Percentiles rank a stretch among this genome's conserved stretches.
Evolutionary conservation across 495 filamentous ascomycete species (phyloP).

Genomic region (Chaetomium tenue): DNA sequence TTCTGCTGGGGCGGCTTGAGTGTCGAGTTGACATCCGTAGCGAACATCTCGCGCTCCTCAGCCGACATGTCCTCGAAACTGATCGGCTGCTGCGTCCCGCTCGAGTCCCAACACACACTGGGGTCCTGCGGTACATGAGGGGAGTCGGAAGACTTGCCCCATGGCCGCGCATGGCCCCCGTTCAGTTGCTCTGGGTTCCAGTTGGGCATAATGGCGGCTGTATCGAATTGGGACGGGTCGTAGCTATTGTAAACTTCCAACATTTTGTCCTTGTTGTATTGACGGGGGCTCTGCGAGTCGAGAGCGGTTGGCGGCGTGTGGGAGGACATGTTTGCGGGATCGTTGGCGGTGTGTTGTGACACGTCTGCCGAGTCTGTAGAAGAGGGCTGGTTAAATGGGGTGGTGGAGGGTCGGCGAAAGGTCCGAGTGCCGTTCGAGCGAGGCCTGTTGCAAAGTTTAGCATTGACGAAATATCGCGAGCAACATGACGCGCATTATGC

Average conservation of each 20-base stretch:
- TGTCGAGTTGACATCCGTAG: conserved; percentile 85
- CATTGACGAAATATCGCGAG: neutral
- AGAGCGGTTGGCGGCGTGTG: conserved; percentile 39
- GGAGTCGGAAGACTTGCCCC: conserved; percentile 76
- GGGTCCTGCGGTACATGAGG: conserved; percentile 49
- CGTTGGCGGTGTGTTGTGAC: conserved; percentile 23
- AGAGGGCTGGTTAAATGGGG: conserved; percentile 43
- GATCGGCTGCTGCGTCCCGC: conserved; percentile 69
- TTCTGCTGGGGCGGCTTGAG: conserved; percentile 78
- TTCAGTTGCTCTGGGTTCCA: conserved; percentile 73
- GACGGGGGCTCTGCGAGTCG: conserved; percentile 42
- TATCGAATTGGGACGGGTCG: conserved; percentile 58
- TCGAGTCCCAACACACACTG: conserved; percentile 86
- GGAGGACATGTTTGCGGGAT: conserved; percentile 19
- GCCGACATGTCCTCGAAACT: conserved; percentile 72
- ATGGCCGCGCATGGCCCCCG: conserved; percentile 60
- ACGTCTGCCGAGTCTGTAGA: conserved; percentile 26
- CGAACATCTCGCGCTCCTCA: conserved; percentile 82
- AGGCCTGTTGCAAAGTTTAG: conserved; percentile 45
- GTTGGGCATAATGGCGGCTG: conserved; percentile 62
- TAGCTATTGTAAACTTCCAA: conserved; percentile 69
- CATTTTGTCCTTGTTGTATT: conserved; percentile 82
- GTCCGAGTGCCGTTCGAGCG: conserved; percentile 76
- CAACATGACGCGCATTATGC: neutral
- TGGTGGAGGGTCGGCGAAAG: conserved; percentile 75